A percentile compares a stretch with the other conserved stretches of the same genome.
These are phyloP conservation scores for Trifolium fragiferum DNA, from an alignment of 306 rosid species.

Conservation along the genomic window DNA sequence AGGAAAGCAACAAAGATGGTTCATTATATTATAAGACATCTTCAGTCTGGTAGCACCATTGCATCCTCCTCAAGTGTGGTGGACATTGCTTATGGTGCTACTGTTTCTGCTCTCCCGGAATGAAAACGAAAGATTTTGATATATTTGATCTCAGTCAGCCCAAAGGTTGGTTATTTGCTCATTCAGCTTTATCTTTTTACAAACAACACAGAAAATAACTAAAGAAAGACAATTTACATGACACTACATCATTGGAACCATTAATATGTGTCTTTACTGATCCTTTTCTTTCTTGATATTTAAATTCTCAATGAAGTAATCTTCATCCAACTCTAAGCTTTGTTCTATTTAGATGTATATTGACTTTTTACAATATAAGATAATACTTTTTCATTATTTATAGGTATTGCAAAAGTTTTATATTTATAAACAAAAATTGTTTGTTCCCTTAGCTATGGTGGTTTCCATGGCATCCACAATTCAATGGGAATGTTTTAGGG, in stretches of 20 bases:
- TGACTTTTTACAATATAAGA: neutral
- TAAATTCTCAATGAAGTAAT: neutral
- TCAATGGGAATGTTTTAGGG: neutral
- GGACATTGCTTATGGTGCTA: neutral
- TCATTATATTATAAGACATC: neutral
- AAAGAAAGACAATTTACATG: neutral
- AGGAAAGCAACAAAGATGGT: neutral
- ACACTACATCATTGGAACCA: neutral
- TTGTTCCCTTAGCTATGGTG: neutral
- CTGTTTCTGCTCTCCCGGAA: neutral
- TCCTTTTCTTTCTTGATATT: neutral
- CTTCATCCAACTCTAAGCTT: neutral
- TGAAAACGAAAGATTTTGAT: neutral
- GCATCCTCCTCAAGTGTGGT: neutral
- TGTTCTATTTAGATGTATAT: neutral
- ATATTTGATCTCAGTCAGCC: neutral
- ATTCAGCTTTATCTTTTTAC: conserved; percentile 3
- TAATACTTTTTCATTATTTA: neutral
- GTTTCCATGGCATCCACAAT: neutral
- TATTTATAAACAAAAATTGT: neutral
- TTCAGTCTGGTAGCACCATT: neutral
- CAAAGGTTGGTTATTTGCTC: neutral
- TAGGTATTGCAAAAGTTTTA: neutral
- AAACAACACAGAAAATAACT: neutral
- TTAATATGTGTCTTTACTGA: neutral